Percentiles rank a stretch among this genome's conserved stretches.
phyloP scores from a whole-genome alignment of 805 yeast genomes.

The Myxozyma mucilagina region DNA sequence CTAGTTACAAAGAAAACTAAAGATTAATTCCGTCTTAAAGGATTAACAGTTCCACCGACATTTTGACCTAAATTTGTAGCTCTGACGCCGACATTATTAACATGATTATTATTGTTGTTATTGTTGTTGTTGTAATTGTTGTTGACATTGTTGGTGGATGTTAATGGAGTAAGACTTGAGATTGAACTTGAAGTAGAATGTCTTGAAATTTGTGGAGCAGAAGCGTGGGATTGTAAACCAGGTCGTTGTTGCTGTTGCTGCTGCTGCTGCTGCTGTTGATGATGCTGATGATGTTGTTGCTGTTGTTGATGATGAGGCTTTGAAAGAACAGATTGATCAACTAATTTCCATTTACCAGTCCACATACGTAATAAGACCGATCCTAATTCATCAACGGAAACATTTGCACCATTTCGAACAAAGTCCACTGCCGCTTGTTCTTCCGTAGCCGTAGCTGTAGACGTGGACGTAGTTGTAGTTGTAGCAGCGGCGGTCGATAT shows the following conservation, averaged over 20 bases:
- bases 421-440: constrained; percentile 1
- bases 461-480: too few species aligned
- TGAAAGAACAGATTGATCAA: constrained; percentile 11
- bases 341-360: constrained; percentile 26
- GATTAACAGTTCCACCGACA: background rate
- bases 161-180: background rate
- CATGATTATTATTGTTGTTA: too few species aligned
- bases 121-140: too few species aligned
- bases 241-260: background rate
- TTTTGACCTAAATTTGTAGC: constrained; percentile 2
- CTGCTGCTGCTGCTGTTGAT: background rate
- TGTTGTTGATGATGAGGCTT: background rate
- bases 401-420: background rate
- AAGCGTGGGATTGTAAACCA: background rate
- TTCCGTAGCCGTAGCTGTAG: background rate
- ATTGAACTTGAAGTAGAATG: background rate
- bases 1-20: background rate
- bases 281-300: background rate
- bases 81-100: background rate
- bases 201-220: background rate
- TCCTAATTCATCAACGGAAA: constrained; percentile 4
- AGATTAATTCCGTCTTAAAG: background rate
- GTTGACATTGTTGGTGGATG: too few species aligned
- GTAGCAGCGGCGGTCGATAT: too few species aligned
- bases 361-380: constrained; percentile 19